phyloP scores from a whole-genome alignment of 2,329 filamentous ascomycete genomes.

The Orbilia javanica region DNA sequence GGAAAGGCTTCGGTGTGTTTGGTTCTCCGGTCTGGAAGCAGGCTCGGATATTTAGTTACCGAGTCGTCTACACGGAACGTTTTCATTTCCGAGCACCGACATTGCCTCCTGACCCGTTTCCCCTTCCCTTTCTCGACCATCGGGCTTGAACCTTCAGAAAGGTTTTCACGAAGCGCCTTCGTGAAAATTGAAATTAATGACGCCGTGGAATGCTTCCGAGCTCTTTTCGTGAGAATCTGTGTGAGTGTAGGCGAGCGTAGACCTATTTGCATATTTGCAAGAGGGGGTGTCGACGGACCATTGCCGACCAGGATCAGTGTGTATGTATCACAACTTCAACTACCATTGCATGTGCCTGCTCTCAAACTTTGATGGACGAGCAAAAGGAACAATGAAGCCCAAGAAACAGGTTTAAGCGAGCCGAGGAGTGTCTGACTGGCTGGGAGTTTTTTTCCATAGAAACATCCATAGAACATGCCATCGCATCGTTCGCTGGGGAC shows the following conservation, averaged over 20 bases:
- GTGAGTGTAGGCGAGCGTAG: not conserved
- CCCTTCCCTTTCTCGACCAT: not conserved
- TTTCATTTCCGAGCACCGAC: conserved; percentile 55
- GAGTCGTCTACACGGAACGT: conserved; percentile 43
- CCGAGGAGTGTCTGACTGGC: conserved; percentile 18
- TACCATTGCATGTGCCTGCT: not conserved
- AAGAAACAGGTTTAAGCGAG: conserved; percentile 27
- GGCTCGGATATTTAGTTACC: conserved; percentile 54
- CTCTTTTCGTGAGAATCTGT: conserved; percentile 5
- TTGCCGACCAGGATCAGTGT: conserved; percentile 11
- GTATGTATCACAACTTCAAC: not conserved
- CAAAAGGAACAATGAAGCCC: conserved; percentile 2
- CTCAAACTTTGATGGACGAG: conserved; percentile 1
- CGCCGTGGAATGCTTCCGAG: conserved; percentile 6
- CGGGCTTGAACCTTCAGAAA: conserved; percentile 12
- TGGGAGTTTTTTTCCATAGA: conserved; percentile 9
- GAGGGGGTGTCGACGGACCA: conserved; percentile 3
- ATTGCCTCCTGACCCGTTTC: conserved; percentile 7
- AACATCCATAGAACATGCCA: not conserved
- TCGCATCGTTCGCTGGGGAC: not conserved
- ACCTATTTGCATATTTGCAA: conserved; percentile 1
- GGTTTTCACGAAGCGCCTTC: not conserved
- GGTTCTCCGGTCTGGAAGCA: conserved; percentile 31
- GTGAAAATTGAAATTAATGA: not conserved
- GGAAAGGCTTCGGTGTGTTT: conserved; percentile 40